Conservation (phyloP, 306 rosid genomes). For the Geum urbanum region DNA sequence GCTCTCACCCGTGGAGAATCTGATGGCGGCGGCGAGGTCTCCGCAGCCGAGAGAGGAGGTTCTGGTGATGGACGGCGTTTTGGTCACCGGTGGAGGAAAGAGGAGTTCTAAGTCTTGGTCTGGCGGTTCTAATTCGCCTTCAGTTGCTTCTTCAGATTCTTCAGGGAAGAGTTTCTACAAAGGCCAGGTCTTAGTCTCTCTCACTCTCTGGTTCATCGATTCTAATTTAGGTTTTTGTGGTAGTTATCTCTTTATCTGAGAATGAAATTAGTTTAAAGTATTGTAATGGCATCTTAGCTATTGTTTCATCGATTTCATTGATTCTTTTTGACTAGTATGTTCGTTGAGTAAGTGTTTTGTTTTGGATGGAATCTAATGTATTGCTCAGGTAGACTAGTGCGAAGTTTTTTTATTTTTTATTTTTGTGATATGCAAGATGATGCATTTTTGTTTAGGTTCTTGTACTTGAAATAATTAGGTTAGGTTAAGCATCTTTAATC, state of each 20-base stretch:
- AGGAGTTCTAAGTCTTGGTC: constrained; percentile 35
- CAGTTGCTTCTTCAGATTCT: constrained; percentile 28
- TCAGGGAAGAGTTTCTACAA: constrained; percentile 33
- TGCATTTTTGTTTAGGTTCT: neutral
- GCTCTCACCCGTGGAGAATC: constrained; percentile 52
- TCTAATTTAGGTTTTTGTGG: neutral
- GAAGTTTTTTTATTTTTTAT: neutral
- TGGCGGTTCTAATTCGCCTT: constrained; percentile 23
- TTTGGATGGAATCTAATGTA: neutral
- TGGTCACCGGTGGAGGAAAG: constrained; percentile 31
- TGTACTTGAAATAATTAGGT: neutral
- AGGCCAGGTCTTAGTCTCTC: constrained; percentile 48
- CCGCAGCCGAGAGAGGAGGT: constrained; percentile 57
- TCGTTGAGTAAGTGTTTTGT: too few species aligned
- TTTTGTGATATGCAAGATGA: neutral
- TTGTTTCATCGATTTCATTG: neutral
- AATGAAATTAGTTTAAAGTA: neutral
- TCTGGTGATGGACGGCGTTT: constrained; percentile 66
- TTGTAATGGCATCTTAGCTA: neutral
- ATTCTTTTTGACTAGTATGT: too few species aligned
- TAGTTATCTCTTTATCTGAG: neutral
- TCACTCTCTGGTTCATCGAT: neutral
- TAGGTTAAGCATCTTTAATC: neutral
- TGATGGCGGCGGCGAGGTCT: constrained; percentile 22
- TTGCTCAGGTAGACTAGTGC: neutral